Base-by-base conservation (phyloP, 1,284 basidiomycete genomes). In the Chalciporus piperatoides region DNA sequence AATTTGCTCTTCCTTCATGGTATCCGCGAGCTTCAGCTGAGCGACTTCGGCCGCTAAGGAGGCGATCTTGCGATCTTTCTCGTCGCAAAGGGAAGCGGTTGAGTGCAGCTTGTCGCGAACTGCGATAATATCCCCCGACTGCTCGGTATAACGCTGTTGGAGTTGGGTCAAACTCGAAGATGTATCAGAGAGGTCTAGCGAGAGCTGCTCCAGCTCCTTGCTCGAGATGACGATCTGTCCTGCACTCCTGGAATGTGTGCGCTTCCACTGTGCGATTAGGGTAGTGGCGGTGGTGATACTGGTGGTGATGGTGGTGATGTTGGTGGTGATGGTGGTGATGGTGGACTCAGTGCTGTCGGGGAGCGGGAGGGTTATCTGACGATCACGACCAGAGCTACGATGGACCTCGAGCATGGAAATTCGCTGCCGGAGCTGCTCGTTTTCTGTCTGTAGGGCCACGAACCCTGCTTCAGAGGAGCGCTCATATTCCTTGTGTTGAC, bases 121-220 rank as follows among this genome's bases (percentile, higher is more conserved):
- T 3, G 12, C 17, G 3, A 17, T 39, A 14, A 32, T 23, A 6
- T 57, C 23, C 12, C 9, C 40, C 4, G 41, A 50, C 32, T 43
- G 8, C 2, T 5, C 7, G 14, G 54, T 48, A 1, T 33, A 23
- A 9, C n/a, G 46, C 12, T n/a, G 39, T 32, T 46, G 46, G 4
- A 57, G 36, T 7, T 35, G 32, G 3, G 28, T 8, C 10, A 35
- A n/a, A 3, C 32, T 44, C 23, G 53, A 17, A 10, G 41, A 41
- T 3, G 46, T 36, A 8, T 2, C 23, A 32, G 53, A 38, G 9
- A 56, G 5, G 9, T 48, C 42, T 2, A 11, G 30, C n/a, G 33
- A 48, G 42, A 56, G 42, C 11, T 40, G 45, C 2, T 59, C 56
- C 37, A 56, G 39, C 12, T 59, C 55, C 15, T 39, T 35, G 40